Evolutionary conservation across 1,284 basidiomycete species (phyloP), one percentile per base, ranked within the genome.

Genomic region (Trichosporon ovoides): DNA sequence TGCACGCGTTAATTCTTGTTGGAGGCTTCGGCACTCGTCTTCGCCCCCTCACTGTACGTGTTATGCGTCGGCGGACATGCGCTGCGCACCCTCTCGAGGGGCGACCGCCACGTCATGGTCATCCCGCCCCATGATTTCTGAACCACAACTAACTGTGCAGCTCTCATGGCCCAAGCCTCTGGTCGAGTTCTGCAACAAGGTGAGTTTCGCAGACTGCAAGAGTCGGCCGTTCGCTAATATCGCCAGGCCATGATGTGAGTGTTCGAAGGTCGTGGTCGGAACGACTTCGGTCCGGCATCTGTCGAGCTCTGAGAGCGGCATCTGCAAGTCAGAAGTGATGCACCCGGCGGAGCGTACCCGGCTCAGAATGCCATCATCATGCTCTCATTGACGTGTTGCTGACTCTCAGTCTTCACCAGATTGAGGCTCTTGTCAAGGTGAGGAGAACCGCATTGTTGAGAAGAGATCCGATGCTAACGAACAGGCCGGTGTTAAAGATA

Each of bases 11-110:
- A 56, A 79, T 79, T 68, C 75, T 79, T 59, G 78, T 79, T 64
- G 78, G 78, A 58, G 78, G 80, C 65, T 81, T 81, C 73, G 80
- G 80, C 60, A 81, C 80, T 34, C 77, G 80, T 60, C 77, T 82
- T 36, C 76, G 81, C 64, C 81, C 81, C 35, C 66, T 82, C 59
- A 82, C 81, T 13, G 75, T 82, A 64, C 78, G 80, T 57, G 67
- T 74, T 16, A 13, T 12, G 4, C 4, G 19, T 40, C 28, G 34
- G 33, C 35, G 19, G 7, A 22, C 31, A 33, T 18, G 38, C 37
- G 24, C 38, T 36, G 34, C 28, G 16, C 9, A 20, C n/a, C 24
- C 53, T 11, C n/a, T 18, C 33, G 37, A 6, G 34, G 24, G 14
- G 13, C 3, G 20, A 3, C 24, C 37, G 31, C 28, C n/a, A 38